Evolutionary conservation across 1,284 basidiomycete genomes (phyloP).

Genomic region (Vanrija humicola): DNA sequence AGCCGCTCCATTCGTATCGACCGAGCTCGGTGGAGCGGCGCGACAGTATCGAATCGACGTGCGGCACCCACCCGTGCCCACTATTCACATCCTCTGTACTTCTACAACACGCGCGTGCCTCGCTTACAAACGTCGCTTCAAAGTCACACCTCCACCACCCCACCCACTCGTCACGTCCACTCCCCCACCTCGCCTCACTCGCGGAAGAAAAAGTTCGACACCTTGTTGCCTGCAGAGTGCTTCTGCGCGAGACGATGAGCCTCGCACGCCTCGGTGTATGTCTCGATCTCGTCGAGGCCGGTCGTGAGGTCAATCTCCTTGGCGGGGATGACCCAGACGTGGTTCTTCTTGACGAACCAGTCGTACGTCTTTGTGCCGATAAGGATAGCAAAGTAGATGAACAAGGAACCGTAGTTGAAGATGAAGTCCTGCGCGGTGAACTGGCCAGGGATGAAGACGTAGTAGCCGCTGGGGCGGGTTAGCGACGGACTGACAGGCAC

Average conservation of each 20-base stretch:
- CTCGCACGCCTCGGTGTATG: conserved; percentile 19
- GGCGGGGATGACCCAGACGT: conserved; percentile 11
- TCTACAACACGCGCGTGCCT: too few species aligned
- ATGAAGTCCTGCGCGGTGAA: neutral
- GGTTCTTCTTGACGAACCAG: conserved; percentile 16
- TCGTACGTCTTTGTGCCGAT: conserved; percentile 29
- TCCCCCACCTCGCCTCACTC: too few species aligned
- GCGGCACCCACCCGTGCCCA: too few species aligned
- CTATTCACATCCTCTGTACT: too few species aligned
- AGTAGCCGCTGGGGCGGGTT: conserved; percentile 21
- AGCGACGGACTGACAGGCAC: conserved; percentile 13
- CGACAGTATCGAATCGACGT: too few species aligned
- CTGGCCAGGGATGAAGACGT: conserved; percentile 20
- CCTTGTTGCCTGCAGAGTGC: conserved; percentile 7
- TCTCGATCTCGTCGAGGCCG: conserved; percentile 25
- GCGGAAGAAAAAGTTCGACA: conserved; percentile 21
- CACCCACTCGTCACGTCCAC: too few species aligned
- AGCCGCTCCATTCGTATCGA: too few species aligned
- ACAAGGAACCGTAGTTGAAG: conserved; percentile 28
- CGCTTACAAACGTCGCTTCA: too few species aligned
- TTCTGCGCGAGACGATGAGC: conserved; percentile 13
- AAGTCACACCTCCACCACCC: too few species aligned
- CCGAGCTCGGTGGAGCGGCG: too few species aligned
- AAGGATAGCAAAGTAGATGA: conserved; percentile 33
- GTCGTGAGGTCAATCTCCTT: conserved; percentile 23